phyloP scores from a whole-genome alignment of 352 stramenopile species.

The Vaucheria bursata region DNA sequence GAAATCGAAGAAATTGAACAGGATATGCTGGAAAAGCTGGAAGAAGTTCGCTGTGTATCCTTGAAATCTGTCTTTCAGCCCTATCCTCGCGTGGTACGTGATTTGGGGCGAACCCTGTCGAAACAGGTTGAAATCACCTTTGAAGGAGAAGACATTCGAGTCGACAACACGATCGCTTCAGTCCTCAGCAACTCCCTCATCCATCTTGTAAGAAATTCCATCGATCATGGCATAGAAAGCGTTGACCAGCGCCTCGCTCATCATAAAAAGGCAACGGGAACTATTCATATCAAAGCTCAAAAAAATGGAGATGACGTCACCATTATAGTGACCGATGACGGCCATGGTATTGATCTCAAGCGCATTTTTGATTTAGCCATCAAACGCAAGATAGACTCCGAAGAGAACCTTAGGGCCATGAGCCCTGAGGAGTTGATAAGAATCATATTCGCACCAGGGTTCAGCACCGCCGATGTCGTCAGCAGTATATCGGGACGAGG shows the following conservation, averaged over 20 bases:
- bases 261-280: not conserved
- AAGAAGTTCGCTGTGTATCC: too few relatives aligned
- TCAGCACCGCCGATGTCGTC: not conserved
- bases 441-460: not conserved
- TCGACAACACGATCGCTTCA: not conserved
- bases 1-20: too few relatives aligned
- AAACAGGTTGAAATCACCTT: not conserved
- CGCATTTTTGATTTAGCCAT: not conserved
- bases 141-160: not conserved
- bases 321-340: not conserved
- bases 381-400: not conserved
- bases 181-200: not conserved
- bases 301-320: not conserved
- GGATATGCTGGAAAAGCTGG: too few relatives aligned
- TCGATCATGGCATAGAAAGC: not conserved
- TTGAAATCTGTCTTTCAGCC: too few relatives aligned
- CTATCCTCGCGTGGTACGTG: too few relatives aligned
- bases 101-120: too few relatives aligned
- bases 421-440: not conserved
- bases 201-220: not conserved
- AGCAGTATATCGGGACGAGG: not conserved
- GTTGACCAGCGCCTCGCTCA: not conserved
- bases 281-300: not conserved
- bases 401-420: not conserved
- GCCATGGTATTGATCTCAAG: not conserved